Conservation (phyloP, 306 rosid genomes). For the Trifolium subterraneum region DNA sequence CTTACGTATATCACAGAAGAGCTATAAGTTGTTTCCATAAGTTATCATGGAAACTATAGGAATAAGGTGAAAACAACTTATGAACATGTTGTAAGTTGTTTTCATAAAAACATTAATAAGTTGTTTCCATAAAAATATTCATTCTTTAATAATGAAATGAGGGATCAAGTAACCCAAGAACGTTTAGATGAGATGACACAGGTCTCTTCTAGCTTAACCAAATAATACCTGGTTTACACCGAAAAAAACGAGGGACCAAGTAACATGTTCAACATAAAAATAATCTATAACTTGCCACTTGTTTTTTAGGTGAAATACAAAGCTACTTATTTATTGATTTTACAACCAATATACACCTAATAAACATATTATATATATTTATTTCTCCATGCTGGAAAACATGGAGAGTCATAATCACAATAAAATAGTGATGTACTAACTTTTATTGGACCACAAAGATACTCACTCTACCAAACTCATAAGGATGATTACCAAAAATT, state of each 20-base stretch:
- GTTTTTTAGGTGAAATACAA: background rate
- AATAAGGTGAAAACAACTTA: no score
- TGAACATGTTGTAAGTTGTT: no score
- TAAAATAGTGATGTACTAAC: background rate
- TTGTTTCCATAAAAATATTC: no score
- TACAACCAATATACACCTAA: conserved; percentile 3
- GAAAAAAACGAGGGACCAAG: no score
- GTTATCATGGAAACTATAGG: no score
- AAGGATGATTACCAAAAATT: background rate
- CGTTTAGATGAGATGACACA: no score
- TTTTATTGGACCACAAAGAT: background rate
- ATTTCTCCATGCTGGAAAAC: background rate
- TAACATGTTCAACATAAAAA: conserved; percentile 32
- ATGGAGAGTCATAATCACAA: conserved; percentile 8
- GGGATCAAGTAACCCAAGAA: background rate
- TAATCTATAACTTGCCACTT: background rate
- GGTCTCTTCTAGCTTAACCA: no score
- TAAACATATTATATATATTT: background rate
- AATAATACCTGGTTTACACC: no score
- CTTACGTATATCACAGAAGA: no score
- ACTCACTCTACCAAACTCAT: background rate
- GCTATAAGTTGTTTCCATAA: no score
- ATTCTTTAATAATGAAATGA: background rate
- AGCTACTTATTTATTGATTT: conserved; percentile 9
- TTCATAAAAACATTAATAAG: no score